Base-by-base conservation (phyloP, 768 basidiomycete genomes). In the Russula ochroleuca region DNA sequence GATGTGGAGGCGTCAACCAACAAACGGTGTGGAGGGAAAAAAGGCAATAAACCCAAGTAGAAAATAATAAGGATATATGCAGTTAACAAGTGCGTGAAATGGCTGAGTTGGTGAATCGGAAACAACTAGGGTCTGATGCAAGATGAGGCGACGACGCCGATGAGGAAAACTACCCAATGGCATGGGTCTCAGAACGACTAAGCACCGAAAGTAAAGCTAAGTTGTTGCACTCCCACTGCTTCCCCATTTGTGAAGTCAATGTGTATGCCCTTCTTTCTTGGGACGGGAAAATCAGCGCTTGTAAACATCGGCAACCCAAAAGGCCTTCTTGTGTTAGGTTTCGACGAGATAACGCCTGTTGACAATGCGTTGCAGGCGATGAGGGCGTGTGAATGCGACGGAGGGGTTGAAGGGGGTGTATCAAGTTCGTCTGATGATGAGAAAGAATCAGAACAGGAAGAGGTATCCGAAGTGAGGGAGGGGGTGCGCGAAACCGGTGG, bases 401-500 rank as follows among this genome's bases (percentile, higher is more conserved):
- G 47, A 9, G 65, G 65, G 1, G 56, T 58, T 10, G 57, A 64
- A 23, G 65, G 65, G 21, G 65, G 65, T 13, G 65, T 66, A 50
- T 66, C 40, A 0, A 72, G 60, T 51, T 72, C 73, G 47, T 64
- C 59, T 0, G 63, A n/a, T n/a, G 45, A 14, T 15, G 6, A 4
- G n/a, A n/a, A n/a, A 10, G 64, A 63, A 45, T 50, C 56, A 48
- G 14, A 8, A 61, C 21, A 15, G n/a, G 51, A 63, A 21, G 61
- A 54, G 19, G 52, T 14, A 28, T 64, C 49, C 8, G 45, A 64
- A 37, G 41, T n/a, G 25, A 64, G 65, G 28, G 62, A 59, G 8
- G 65, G 52, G 3, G 62, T 49, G 37, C 65, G 57, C 14, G 57
- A 59, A 19, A 63, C n/a, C 21, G 25, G 19, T 3, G 10, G 43